A percentile compares a stretch with the other conserved stretches of the same genome.
Evolutionary conservation across 331 rosid species (phyloP).

Genomic region (Quercus lobata): DNA sequence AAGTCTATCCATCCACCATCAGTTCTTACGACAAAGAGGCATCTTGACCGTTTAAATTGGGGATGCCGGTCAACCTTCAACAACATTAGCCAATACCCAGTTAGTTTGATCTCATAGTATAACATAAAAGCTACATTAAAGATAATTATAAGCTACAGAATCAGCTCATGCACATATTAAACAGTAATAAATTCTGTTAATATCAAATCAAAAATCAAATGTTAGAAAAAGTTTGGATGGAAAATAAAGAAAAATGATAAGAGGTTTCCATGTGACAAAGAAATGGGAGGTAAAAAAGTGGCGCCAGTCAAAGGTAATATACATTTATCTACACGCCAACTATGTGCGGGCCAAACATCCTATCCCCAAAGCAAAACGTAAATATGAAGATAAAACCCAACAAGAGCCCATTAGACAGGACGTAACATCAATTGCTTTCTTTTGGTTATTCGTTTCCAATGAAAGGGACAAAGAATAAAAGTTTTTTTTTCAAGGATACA

Average conservation of each 20-base stretch:
- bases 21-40: slow-evolving; percentile 84
- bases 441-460: not conserved
- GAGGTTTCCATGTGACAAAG: not conserved
- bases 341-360: not conserved
- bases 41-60: slow-evolving; percentile 60
- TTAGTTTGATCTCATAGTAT: not conserved
- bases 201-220: not conserved
- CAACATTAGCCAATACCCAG: slow-evolving; percentile 17
- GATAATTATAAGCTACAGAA: slow-evolving; percentile 6
- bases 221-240: not conserved
- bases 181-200: not conserved
- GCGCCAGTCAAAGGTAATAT: not conserved
- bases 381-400: not conserved
- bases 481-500: not conserved
- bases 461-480: not conserved
- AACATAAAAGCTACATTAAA: too few relatives aligned
- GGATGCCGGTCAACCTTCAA: slow-evolving; percentile 95
- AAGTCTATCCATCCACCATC: slow-evolving; percentile 90
- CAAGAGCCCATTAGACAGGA: not conserved
- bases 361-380: not conserved
- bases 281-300: not conserved
- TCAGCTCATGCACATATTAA: slow-evolving; percentile 2
- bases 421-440: not conserved
- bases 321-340: not conserved
- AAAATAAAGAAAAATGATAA: not conserved